Percentiles rank a stretch among this genome's conserved stretches.
These are phyloP conservation scores for Puccinia triticina DNA, from an alignment of 1,284 basidiomycete genomes.

Conservation along the genomic window DNA sequence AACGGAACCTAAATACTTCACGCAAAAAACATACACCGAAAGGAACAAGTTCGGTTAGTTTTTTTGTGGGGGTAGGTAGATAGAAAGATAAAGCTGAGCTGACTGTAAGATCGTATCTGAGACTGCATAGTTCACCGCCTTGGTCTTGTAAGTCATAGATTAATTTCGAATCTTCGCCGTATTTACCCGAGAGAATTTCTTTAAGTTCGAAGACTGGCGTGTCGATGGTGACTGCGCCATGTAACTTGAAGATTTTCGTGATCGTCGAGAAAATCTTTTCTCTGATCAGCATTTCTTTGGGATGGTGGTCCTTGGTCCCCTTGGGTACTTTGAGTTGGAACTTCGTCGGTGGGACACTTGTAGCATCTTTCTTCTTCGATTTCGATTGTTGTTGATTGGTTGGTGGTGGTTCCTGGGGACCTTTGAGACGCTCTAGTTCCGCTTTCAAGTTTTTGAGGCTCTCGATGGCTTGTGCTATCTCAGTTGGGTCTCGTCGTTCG, in stretches of 20 bases:
- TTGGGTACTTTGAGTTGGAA: conserved; percentile 60
- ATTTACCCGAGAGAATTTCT: conserved; percentile 59
- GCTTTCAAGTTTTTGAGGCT: conserved; percentile 30
- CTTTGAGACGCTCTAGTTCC: conserved; percentile 26
- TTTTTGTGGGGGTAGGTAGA: background rate
- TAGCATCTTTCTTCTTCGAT: background rate
- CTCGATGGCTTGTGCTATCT: conserved; percentile 18
- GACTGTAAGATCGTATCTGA: conserved; percentile 93
- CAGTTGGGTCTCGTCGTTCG: background rate
- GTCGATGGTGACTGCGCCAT: conserved; percentile 75
- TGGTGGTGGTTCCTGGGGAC: background rate
- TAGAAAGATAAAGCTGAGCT: conserved; percentile 53
- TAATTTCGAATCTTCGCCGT: conserved; percentile 85
- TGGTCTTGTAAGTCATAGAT: conserved; percentile 98
- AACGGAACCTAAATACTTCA: conserved; percentile 71
- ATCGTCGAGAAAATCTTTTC: conserved; percentile 87
- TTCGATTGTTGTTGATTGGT: background rate
- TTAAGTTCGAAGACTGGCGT: conserved; percentile 60
- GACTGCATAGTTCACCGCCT: conserved; percentile 92
- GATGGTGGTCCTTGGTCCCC: conserved; percentile 95
- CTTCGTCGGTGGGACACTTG: background rate
- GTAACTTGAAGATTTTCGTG: conserved; percentile 82
- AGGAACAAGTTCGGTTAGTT: background rate
- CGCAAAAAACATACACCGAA: background rate
- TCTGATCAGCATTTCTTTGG: conserved; percentile 88